Base-by-base conservation (phyloP, 2,329 filamentous ascomycete species). In the Macrophomina pseudophaseolina region DNA sequence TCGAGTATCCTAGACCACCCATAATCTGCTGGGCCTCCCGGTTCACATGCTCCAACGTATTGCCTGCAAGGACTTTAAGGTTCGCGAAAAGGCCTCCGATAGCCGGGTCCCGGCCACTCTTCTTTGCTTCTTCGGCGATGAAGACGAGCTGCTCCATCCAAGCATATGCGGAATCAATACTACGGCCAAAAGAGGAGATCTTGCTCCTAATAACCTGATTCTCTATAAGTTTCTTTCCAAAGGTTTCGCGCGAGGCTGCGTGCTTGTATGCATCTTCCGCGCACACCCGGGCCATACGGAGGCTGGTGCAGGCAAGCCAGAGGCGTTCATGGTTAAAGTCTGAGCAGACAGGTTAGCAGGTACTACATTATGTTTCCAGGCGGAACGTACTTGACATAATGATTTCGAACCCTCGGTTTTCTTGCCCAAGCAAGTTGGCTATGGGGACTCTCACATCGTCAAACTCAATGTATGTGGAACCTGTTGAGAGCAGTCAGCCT, bases 251-350 rank as follows among this genome's bases (percentile, higher is more conserved):
- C 68, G 75, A 74, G 9, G 71, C 66, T 23, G 73, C 73, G 71
- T 74, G 76, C 16, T 68, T 64, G 38, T 74, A 73, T 9, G 73
- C 71, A 65, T 77, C 74, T 18, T 76, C 70, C 5, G 74, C 71
- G 23, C 70, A 73, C 28, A 69, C 68, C 12, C 75, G 62, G 53
- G 72, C 75, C 3, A 74, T 71, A 0, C 75, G 70, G 4, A 75
- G 71, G 1, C 70, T 74, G 46, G 74, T 72, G 66, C 75, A 75
- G 4, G 72, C 73, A 42, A 75, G 73, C 73, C 74, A 76, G 18
- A 76, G 68, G 7, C 74, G 67, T 68, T 77, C 75, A 58, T 77
- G 74, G 66, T 76, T 77, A 70, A 76, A 76, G 58, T 76, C 75
- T 59, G 49, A 38, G 38, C 14, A 3, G 38, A 40, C 2, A 9